Base-by-base conservation (phyloP, 129 eudicot species). In the Deinandra increscens region DNA sequence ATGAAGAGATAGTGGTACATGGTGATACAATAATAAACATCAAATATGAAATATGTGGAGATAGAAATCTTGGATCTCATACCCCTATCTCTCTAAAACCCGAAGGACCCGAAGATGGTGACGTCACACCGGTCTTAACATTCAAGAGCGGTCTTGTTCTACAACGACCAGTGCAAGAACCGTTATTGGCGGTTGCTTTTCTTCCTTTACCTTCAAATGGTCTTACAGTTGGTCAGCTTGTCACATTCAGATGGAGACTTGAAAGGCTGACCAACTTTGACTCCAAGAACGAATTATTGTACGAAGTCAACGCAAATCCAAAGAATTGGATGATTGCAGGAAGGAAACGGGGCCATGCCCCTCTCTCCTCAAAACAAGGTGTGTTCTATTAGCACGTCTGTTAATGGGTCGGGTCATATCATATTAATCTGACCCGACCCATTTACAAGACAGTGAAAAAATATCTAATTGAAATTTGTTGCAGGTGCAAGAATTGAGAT, bases 321-420 rank as follows among this genome's bases (percentile, higher is more conserved):
- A 89, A 82, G 55, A 85, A 94, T 75, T 94, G 99, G 99, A 94
- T 94, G 99, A 84, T 94, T 76, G 99, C 97, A 43, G 99, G 99
- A 18, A 85, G 99, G 84, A 94, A 94, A 80, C 79, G 96, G 41
- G 99, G 97, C 43, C 88, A 87, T 72, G 88, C 78, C 22, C 75
- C 88, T 43, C 93, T 94, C 73, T 85, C 97, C 75, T 69, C 76
- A 11, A 76, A 89, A 66, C 91, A 87, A 89, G 99, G 99, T 87
- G 71, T 10, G 20, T 31, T 31, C 8, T 31, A 23, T 0, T 31
- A 23, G 5, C 9, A 34, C 0, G 12, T 31, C 14, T 38, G 5
- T 20, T 33, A n/a, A 50, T 50, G 22, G 13, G 42, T 6, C 33
- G 7, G 39, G 37, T 70, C 8, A 50, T 14, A 12, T 33, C 5